These are phyloP conservation scores for Stephania japonica DNA, from an alignment of 164 flowering plant species.

Conservation along the genomic window DNA sequence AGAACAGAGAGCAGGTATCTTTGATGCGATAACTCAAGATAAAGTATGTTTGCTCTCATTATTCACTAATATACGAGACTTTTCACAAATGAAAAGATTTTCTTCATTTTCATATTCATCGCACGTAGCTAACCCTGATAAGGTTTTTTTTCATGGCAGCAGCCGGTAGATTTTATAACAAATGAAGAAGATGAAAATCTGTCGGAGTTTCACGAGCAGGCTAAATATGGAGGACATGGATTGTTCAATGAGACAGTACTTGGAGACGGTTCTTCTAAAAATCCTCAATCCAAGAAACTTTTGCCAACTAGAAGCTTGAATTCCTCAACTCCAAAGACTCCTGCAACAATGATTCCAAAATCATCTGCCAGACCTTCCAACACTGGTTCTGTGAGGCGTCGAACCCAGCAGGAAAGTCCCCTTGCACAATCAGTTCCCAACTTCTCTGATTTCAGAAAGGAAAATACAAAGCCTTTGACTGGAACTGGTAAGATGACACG, in stretches of 20 bases:
- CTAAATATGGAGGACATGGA: conserved; percentile 32
- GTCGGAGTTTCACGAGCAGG: conserved; percentile 39
- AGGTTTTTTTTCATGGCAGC: conserved; percentile 33
- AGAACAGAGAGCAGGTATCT: conserved; percentile 66
- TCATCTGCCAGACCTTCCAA: conserved; percentile 51
- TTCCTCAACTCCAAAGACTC: conserved; percentile 58
- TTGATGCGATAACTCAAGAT: neutral
- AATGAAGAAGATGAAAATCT: conserved; percentile 62
- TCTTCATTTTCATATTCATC: conserved; percentile 1
- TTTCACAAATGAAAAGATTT: neutral
- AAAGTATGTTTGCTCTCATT: neutral
- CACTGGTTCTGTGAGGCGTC: conserved; percentile 48
- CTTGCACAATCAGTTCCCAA: conserved; percentile 93
- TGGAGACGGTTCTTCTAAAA: conserved; percentile 44
- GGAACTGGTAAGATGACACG: conserved; percentile 53
- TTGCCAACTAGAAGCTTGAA: conserved; percentile 42
- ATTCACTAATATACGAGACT: neutral
- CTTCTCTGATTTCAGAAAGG: conserved; percentile 84
- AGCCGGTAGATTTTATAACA: conserved; percentile 40
- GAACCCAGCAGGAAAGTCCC: conserved; percentile 58
- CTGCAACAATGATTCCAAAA: conserved; percentile 41
- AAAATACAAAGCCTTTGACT: conserved; percentile 72
- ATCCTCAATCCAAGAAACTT: conserved; percentile 47
- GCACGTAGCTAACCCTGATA: conserved; percentile 16
- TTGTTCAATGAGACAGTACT: conserved; percentile 29